Conservation (phyloP, 2,329 filamentous ascomycete species). For the Mycogone perniciosa region DNA sequence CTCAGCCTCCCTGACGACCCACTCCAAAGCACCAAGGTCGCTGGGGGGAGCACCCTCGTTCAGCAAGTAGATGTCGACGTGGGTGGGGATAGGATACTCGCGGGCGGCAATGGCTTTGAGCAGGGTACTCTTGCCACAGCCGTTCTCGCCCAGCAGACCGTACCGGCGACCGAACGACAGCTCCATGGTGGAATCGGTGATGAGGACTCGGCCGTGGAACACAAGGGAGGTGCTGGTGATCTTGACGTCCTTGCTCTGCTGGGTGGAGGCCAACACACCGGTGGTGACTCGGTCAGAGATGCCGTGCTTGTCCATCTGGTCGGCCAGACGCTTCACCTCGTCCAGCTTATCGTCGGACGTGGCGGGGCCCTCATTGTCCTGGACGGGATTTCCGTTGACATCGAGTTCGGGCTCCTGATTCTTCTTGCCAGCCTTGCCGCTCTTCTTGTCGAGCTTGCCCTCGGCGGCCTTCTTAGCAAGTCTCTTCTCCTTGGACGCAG, state of each 20-base stretch:
- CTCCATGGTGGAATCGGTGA: slow-evolving; percentile 90
- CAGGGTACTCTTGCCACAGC: slow-evolving; percentile 96
- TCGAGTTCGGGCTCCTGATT: slow-evolving; percentile 65
- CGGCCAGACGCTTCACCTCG: slow-evolving; percentile 77
- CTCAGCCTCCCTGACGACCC: slow-evolving; percentile 94
- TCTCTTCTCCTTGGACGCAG: slow-evolving; percentile 64
- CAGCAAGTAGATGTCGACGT: slow-evolving; percentile 95
- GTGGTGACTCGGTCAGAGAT: slow-evolving; percentile 97
- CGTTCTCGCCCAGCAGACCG: slow-evolving; percentile 95
- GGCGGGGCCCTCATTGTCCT: slow-evolving; percentile 56
- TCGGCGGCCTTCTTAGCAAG: slow-evolving; percentile 65
- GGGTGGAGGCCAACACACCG: slow-evolving; percentile 83
- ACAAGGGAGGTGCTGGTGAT: slow-evolving; percentile 89
- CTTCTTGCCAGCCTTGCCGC: slow-evolving; percentile 59
- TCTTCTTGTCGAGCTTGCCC: slow-evolving; percentile 69
- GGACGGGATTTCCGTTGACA: slow-evolving; percentile 50
- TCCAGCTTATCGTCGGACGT: slow-evolving; percentile 67
- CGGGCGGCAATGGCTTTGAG: slow-evolving; percentile 89
- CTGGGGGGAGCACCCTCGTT: slow-evolving; percentile 92
- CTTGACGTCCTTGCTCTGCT: slow-evolving; percentile 89
- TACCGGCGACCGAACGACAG: slow-evolving; percentile 90
- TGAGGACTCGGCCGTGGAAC: slow-evolving; percentile 95
- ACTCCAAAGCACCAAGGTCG: slow-evolving; percentile 87
- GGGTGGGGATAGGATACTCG: slow-evolving; percentile 92
- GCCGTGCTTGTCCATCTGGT: slow-evolving; percentile 94